Conservation (phyloP, 495 filamentous ascomycete species). For the Penicillium roqueforti region DNA sequence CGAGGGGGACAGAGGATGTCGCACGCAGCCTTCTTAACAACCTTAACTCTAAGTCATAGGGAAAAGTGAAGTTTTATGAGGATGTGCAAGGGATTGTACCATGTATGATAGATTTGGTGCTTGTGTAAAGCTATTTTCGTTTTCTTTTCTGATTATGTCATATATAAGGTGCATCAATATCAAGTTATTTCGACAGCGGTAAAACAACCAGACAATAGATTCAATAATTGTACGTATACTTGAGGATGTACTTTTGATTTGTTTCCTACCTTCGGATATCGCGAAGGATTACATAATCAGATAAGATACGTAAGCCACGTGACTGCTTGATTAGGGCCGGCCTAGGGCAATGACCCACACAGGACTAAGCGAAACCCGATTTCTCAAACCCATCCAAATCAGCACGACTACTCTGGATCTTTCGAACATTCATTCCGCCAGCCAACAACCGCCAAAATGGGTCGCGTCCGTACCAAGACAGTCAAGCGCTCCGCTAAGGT, state of each 20-base stretch:
- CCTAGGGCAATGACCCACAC: conserved; percentile 30
- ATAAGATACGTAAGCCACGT: conserved; percentile 8
- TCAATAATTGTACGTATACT: background rate
- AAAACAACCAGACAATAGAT: too few relatives aligned
- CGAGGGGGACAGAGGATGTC: conserved; percentile 29
- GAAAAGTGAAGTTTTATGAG: conserved; percentile 6
- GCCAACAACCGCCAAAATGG: conserved; percentile 75
- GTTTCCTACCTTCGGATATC: background rate
- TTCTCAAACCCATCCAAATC: conserved; percentile 15
- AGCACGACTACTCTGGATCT: conserved; percentile 3
- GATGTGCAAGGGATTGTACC: conserved; percentile 30
- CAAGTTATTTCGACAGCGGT: conserved; percentile 9
- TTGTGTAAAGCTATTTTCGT: conserved; percentile 33
- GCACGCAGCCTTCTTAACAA: conserved; percentile 34
- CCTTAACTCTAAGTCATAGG: conserved; percentile 10
- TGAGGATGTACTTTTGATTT: background rate
- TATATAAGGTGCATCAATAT: conserved; percentile 31
- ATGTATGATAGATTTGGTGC: conserved; percentile 34
- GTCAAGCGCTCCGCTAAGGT: conserved; percentile 99
- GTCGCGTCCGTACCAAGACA: conserved; percentile 97
- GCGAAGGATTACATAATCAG: background rate
- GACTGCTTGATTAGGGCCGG: conserved; percentile 25
- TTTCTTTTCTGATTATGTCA: conserved; percentile 25
- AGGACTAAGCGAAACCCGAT: conserved; percentile 28
- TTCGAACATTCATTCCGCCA: conserved; percentile 34